phyloP scores from a whole-genome alignment of 176 grass and related monocot genomes.

The Guadua angustifolia region DNA sequence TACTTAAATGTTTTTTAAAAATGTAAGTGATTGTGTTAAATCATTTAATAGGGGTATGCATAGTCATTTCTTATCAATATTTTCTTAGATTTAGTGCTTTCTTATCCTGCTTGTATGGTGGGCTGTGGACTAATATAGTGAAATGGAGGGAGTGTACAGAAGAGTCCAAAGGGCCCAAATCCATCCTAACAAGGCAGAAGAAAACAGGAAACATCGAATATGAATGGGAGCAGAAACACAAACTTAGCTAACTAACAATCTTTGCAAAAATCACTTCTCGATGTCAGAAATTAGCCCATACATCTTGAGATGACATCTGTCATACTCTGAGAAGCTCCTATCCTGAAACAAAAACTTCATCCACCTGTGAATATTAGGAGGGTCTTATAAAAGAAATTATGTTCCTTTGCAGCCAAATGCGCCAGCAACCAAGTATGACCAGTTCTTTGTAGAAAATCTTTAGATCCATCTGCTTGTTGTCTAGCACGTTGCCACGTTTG shows the following conservation, averaged over 20 bases:
- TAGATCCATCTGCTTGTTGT: constrained; percentile 1
- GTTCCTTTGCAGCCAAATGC: neutral
- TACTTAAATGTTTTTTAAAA: too few species aligned
- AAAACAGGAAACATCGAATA: neutral
- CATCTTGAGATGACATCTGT: neutral
- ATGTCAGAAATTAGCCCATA: neutral
- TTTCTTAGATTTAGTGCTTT: too few species aligned
- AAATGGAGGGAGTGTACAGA: neutral
- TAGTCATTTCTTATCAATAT: too few species aligned
- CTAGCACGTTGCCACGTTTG: neutral
- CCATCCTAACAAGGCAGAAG: neutral
- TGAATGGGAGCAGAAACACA: neutral
- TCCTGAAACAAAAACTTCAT: neutral
- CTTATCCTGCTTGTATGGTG: too few species aligned
- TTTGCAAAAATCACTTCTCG: neutral
- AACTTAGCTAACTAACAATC: constrained; percentile 2
- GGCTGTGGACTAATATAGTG: too few species aligned
- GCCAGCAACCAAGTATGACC: neutral
- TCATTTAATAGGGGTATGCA: too few species aligned
- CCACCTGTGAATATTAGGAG: neutral
- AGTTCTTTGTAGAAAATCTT: neutral
- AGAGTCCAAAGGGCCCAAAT: neutral
- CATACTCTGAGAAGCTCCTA: neutral
- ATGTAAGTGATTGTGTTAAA: too few species aligned
- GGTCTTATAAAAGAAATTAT: neutral